Evolutionary conservation across 2,329 filamentous ascomycete genomes (phyloP), one percentile per base, ranked within the genome.

Genomic region (Alternaria ventricosa): DNA sequence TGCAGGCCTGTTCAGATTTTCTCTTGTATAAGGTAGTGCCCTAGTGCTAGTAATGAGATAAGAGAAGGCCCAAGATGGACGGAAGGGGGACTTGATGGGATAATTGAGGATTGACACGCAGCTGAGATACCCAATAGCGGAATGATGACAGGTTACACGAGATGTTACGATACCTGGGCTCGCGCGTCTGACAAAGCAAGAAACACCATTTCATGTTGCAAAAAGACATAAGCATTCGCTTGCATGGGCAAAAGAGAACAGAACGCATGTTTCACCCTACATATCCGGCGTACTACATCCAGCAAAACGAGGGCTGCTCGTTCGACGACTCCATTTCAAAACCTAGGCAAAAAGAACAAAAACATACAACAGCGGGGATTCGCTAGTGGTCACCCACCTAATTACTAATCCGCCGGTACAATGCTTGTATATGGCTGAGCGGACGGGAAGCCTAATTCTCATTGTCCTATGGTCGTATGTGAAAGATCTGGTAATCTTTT

Each of bases 101-200:
- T 28, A 27, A 9, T 5, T 25, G 3, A 25, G n/a, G 18, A 20
- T 23, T 3, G 22, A 18, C n/a, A 18, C 11, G 7, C 7, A 36
- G 23, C 15, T 45, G 45, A 50, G 53, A 61, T 61, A 50, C 58
- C 58, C 53, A 33, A 15, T 55, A 50, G 57, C 50, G 13, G 3
- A 47, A 53, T 11, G 9, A 22, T 12, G 1, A 13, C 0, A 22
- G 18, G 12, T 33, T 4, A 12, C 7, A 28, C 4, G 18, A 22
- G 12, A 10, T 46, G 45, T 1, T 5, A 41, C 3, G 5, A 41
- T 41, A 41, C n/a, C 36, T 41, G 1, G n/a, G 36, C 15, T 41
- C n/a, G 15, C 36, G 4, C 36, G 5, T 6, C n/a, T 18, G 3
- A 41, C 1, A 1, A 18, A 41, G 36, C 5, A 6, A 41, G n/a